Base-by-base conservation (phyloP, 176 grass and related monocot species). In the Echinochloa phyllopogon region DNA sequence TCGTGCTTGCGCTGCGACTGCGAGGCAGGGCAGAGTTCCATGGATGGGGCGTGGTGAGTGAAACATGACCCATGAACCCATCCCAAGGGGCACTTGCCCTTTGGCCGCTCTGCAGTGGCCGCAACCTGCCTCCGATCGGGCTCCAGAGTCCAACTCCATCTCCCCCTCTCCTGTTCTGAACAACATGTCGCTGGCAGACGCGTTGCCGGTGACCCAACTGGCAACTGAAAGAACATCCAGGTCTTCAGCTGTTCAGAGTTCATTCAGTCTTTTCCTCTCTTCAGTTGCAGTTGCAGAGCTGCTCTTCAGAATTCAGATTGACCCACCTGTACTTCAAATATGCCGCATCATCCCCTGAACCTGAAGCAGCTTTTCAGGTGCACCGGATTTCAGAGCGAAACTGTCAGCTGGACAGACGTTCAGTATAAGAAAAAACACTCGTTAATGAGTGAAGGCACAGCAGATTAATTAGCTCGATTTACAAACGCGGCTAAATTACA, bases 61-160 rank as follows among this genome's bases (percentile, higher is more conserved):
- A 83, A 61, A 50, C 37, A 71, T 86, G 88, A 76, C 88, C 82
- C 88, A 25, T 56, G 82, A 83, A 76, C 88, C 82, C 88, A 25
- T 56, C 44, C 78, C 88, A 90, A 86, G 64, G 45, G 88, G 38
- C 83, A 63, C 37, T 70, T 85, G 71, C 43, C 87, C 87, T 20
- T 51, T 60, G 27, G 80, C 13, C 16, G 64, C 78, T 0, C 13
- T 53, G 11, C 78, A 12, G 44, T 66, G 77, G 33, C 62, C 66
- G 63, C 23, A 10, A 60, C 57, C 57, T 60, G 57, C 57, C 57
- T 60, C 57, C 57, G n/a, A 25, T 25, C 57, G n/a, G 20, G 10
- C 10, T 60, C n/a, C 57, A 10, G 51, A 20, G 51, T 7, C 51
- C 51, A 53, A 53, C 16, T 53, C 51, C 51, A 58, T 24, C 6